A percentile compares a stretch with the other conserved stretches of the same genome.
phyloP scores from a whole-genome alignment of 169 alveolate genomes.

The Cryptosporidium canis region DNA sequence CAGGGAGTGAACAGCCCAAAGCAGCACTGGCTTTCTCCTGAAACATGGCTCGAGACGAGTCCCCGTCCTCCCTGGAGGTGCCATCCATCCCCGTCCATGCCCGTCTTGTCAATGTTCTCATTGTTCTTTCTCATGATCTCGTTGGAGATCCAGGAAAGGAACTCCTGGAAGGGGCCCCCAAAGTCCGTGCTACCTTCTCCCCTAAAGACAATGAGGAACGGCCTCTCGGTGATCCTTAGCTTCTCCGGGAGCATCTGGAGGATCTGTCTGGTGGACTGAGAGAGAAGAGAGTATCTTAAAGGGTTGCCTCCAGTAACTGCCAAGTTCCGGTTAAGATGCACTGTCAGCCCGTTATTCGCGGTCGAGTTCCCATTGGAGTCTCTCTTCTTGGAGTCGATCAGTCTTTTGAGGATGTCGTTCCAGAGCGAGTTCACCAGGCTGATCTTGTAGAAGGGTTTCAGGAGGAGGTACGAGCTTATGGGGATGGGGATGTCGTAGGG shows the following conservation, averaged over 20 bases:
- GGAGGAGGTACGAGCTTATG: conserved; percentile 30
- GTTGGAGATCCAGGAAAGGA: conserved; percentile 85
- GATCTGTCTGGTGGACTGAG: conserved; percentile 81
- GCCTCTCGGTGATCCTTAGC: conserved; percentile 84
- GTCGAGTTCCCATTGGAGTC: conserved; percentile 35
- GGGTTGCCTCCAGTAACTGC: conserved; percentile 80
- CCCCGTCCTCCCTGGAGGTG: neutral
- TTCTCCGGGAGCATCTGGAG: conserved; percentile 76
- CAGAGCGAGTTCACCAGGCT: conserved; percentile 35
- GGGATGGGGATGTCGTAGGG: conserved; percentile 68
- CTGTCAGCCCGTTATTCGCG: conserved; percentile 62
- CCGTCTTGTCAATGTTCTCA: neutral
- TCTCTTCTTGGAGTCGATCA: conserved; percentile 35
- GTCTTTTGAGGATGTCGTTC: conserved; percentile 52
- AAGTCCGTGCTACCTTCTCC: conserved; percentile 93
- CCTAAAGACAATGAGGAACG: conserved; percentile 89
- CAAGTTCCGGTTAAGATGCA: conserved; percentile 57
- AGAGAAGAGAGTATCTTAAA: conserved; percentile 75
- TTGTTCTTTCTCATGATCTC: conserved; percentile 86
- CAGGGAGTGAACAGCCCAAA: conserved; percentile 81
- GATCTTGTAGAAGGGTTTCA: conserved; percentile 41
- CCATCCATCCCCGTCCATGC: neutral
- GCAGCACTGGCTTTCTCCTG: neutral
- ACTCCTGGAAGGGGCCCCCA: conserved; percentile 93
- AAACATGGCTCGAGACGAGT: neutral